Conservation (phyloP, 1,139 yeast genomes). For the Kluyveromyces sp. region DNA sequence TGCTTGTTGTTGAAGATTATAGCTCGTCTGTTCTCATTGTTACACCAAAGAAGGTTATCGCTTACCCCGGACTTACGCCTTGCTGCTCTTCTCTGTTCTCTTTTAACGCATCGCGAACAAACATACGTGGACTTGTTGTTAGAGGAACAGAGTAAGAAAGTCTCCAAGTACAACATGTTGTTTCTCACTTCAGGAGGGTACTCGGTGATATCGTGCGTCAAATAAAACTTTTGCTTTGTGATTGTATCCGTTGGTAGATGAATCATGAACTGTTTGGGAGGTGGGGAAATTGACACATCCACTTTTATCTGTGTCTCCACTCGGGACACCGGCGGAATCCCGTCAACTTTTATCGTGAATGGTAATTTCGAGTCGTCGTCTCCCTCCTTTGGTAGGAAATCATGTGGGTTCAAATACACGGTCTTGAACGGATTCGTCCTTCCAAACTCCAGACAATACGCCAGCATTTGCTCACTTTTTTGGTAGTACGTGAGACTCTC, state of each 20-base stretch:
- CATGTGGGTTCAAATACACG: constrained; percentile 17
- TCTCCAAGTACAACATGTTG: constrained; percentile 55
- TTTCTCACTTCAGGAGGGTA: constrained; percentile 43
- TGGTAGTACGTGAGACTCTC: constrained; percentile 7
- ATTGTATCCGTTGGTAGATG: constrained; percentile 83
- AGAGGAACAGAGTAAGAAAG: constrained; percentile 51
- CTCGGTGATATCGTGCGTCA: constrained; percentile 41
- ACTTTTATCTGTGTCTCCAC: constrained; percentile 94
- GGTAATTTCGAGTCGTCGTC: constrained; percentile 41
- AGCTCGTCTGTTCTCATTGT: constrained; percentile 67
- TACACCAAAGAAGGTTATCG: constrained; percentile 74
- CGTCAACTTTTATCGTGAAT: constrained; percentile 49
- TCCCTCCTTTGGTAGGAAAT: constrained; percentile 16
- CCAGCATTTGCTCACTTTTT: constrained; percentile 14
- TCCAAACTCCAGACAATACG: constrained; percentile 25
- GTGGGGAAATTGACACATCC: constrained; percentile 57
- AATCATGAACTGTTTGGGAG: constrained; percentile 62
- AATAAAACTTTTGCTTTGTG: constrained; percentile 75
- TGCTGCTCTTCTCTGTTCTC: constrained; percentile 91
- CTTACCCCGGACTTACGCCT: constrained; percentile 67
- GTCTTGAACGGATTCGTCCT: constrained; percentile 21
- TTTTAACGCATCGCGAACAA: constrained; percentile 79
- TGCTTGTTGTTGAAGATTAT: constrained; percentile 88
- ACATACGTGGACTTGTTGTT: constrained; percentile 55
- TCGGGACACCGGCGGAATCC: constrained; percentile 72